A percentile compares a stretch with the other conserved stretches of the same genome.
These are phyloP conservation scores for Kwoniella pini DNA, from an alignment of 768 basidiomycete species.

Conservation along the genomic window DNA sequence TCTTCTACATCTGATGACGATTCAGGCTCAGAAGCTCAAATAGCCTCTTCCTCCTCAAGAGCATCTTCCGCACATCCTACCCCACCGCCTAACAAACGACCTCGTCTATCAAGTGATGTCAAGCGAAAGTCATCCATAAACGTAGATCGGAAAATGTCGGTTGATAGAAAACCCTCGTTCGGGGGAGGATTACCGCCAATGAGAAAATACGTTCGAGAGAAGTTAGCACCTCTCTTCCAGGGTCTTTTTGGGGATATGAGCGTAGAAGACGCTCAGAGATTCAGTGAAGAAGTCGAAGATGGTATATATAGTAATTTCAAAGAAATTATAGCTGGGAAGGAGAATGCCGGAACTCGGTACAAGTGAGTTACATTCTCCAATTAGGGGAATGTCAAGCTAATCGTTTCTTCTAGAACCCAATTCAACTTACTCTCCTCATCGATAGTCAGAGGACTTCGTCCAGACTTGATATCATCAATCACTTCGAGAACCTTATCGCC, in stretches of 20 bases:
- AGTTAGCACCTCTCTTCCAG: conserved; percentile 21
- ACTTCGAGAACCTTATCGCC: conserved; percentile 24
- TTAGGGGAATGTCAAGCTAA: background rate
- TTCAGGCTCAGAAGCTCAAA: conserved; percentile 11
- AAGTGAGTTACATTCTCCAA: conserved; percentile 38
- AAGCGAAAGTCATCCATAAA: conserved; percentile 7
- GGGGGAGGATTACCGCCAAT: conserved; percentile 30
- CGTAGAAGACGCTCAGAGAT: conserved; percentile 22
- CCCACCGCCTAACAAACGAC: conserved; percentile 5
- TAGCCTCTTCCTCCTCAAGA: conserved; percentile 4
- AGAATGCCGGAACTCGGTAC: conserved; percentile 39
- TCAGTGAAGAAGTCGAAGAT: conserved; percentile 41
- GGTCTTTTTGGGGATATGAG: conserved; percentile 20
- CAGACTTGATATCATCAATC: conserved; percentile 32
- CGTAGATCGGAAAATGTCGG: conserved; percentile 5
- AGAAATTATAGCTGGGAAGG: conserved; percentile 44
- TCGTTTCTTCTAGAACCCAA: conserved; percentile 35
- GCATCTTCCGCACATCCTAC: conserved; percentile 1
- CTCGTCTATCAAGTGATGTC: background rate
- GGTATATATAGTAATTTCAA: conserved; percentile 44
- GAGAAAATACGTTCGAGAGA: conserved; percentile 33
- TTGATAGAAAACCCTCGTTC: conserved; percentile 6
- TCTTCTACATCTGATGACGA: conserved; percentile 1
- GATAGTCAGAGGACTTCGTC: conserved; percentile 39
- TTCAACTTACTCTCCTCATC: conserved; percentile 44